These are phyloP conservation scores for Thelonectria rubi DNA, from an alignment of 2,329 filamentous ascomycete genomes.

Conservation along the genomic window DNA sequence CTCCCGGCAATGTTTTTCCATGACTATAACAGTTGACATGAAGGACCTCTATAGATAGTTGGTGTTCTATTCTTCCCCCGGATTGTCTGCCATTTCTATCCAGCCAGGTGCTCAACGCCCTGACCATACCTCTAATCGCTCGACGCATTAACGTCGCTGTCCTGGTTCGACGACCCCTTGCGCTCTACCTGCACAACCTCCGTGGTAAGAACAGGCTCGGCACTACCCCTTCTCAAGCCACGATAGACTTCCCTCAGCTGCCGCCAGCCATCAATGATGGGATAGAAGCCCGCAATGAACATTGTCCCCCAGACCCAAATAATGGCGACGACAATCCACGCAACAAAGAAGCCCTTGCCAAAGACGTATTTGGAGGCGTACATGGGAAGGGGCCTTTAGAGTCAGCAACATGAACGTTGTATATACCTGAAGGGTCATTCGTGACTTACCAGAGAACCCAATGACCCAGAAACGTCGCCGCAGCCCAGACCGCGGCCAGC, in stretches of 20 bases:
- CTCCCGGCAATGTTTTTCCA: not conserved
- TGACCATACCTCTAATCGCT: slow-evolving; percentile 1
- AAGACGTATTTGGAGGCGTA: slow-evolving; percentile 62
- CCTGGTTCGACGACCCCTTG: slow-evolving; percentile 1
- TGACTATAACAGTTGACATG: no score
- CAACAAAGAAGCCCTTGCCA: slow-evolving; percentile 56
- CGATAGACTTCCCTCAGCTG: slow-evolving; percentile 35
- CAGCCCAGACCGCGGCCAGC: slow-evolving; percentile 46
- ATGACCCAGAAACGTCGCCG: slow-evolving; percentile 60
- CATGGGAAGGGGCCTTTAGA: slow-evolving; percentile 58
- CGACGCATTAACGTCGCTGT: slow-evolving; percentile 11
- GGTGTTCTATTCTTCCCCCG: not conserved
- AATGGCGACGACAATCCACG: slow-evolving; percentile 60
- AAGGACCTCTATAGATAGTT: no score
- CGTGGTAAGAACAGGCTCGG: not conserved
- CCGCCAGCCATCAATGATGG: slow-evolving; percentile 56
- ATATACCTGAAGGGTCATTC: not conserved
- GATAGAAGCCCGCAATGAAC: slow-evolving; percentile 59
- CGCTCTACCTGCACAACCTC: not conserved
- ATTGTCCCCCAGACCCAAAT: slow-evolving; percentile 64
- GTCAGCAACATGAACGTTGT: not conserved
- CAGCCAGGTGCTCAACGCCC: not conserved
- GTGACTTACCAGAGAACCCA: slow-evolving; percentile 58
- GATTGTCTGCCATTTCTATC: not conserved
- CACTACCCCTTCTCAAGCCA: slow-evolving; percentile 11